These are phyloP conservation scores for Gossypium arboreum DNA, from an alignment of 345 rosid genomes.

Conservation along the genomic window DNA sequence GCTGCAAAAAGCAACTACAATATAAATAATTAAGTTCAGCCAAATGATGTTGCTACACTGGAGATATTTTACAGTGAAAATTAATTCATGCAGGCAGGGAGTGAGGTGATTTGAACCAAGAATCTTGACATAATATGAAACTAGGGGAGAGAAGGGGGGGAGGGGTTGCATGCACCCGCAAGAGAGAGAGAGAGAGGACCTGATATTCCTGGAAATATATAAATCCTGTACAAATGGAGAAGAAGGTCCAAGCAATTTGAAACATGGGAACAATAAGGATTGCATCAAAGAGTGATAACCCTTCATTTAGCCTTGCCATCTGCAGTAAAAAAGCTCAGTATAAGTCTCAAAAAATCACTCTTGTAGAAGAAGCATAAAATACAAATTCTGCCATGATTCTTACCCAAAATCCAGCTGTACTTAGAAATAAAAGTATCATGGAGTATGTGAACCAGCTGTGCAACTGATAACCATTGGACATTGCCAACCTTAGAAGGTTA, in stretches of 20 bases:
- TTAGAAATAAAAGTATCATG: slow-evolving; percentile 90
- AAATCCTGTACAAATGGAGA: slow-evolving; percentile 98
- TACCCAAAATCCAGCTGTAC: slow-evolving; percentile 99
- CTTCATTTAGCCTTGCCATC: slow-evolving; percentile 97
- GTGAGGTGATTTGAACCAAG: slow-evolving; percentile 7
- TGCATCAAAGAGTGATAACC: slow-evolving; percentile 86
- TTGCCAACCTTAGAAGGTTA: slow-evolving; percentile 75
- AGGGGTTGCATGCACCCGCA: neutral
- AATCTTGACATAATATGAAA: neutral
- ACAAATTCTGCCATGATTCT: slow-evolving; percentile 9
- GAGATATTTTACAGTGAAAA: slow-evolving; percentile 4
- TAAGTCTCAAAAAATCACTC: slow-evolving; percentile 17
- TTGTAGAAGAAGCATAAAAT: slow-evolving; percentile 13
- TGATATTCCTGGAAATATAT: slow-evolving; percentile 97
- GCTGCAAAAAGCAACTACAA: neutral
- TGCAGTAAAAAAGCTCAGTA: slow-evolving; percentile 31
- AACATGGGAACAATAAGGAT: slow-evolving; percentile 99
- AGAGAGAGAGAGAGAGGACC: slow-evolving; percentile 34
- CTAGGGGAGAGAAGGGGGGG: neutral
- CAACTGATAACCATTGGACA: slow-evolving; percentile 81
- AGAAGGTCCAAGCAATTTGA: slow-evolving; percentile 99
- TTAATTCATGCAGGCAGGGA: neutral
- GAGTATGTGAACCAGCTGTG: slow-evolving; percentile 99
- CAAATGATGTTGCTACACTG: neutral
- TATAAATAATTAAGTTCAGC: neutral